phyloP scores from a whole-genome alignment of 768 basidiomycete genomes.

The Rhodosporidiobolus sp. region DNA sequence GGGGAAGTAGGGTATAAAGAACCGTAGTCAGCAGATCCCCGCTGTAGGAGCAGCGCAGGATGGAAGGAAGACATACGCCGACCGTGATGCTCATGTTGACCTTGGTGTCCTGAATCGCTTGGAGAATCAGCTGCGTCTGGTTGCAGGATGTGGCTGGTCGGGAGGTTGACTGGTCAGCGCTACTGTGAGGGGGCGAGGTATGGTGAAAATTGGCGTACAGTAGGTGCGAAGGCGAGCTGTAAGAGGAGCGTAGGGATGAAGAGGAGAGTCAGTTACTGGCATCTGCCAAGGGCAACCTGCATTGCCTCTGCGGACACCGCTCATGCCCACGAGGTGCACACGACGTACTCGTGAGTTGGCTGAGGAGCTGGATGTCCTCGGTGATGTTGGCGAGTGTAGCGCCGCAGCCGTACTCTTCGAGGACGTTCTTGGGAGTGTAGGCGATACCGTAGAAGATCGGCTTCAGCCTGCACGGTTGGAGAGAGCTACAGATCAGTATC shows the following conservation, averaged over 20 bases:
- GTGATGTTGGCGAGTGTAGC: slow-evolving; percentile 35
- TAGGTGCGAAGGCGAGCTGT: slow-evolving; percentile 39
- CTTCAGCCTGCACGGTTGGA: slow-evolving; percentile 14
- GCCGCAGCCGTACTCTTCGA: slow-evolving; percentile 35
- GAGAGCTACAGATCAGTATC: too few species aligned
- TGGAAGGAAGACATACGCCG: too few species aligned
- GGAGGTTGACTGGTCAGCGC: not conserved
- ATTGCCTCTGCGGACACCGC: too few species aligned
- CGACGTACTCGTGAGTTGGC: slow-evolving; percentile 39
- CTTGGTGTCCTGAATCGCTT: slow-evolving; percentile 85
- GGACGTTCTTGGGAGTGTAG: slow-evolving; percentile 29
- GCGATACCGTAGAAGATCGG: slow-evolving; percentile 28
- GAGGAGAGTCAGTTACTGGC: not conserved
- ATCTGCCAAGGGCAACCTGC: not conserved
- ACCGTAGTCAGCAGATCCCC: too few species aligned
- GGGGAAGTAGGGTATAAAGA: too few species aligned
- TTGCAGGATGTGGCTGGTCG: slow-evolving; percentile 35
- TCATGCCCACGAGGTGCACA: too few species aligned
- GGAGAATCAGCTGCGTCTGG: slow-evolving; percentile 57
- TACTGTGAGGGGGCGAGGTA: too few species aligned
- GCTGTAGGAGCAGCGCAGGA: too few species aligned
- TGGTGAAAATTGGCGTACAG: not conserved
- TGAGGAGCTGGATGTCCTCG: slow-evolving; percentile 41
- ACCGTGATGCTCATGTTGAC: slow-evolving; percentile 37
- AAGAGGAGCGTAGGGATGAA: too few species aligned